Evolutionary conservation across 768 basidiomycete genomes (phyloP).

Genomic region (Tylopilus sp.): DNA sequence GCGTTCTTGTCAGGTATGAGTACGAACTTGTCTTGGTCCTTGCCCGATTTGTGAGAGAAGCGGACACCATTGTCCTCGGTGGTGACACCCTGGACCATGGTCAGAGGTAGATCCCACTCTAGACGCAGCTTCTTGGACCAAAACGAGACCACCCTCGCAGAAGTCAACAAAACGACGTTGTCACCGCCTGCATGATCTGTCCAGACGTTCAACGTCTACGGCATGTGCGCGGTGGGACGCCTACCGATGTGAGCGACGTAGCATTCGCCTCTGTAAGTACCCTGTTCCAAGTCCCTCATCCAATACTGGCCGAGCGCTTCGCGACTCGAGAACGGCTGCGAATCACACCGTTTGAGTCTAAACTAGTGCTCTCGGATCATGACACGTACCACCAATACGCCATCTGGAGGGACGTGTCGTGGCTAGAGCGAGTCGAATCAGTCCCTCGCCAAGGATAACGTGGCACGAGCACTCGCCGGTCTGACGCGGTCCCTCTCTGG

Average conservation of each 20-base stretch:
- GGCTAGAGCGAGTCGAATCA: slow-evolving; percentile 46
- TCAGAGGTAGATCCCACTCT: slow-evolving; percentile 90
- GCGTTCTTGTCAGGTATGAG: slow-evolving; percentile 71
- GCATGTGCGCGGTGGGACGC: slow-evolving; percentile 20
- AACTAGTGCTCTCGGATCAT: background rate
- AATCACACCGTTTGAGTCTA: background rate
- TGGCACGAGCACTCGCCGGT: slow-evolving; percentile 45
- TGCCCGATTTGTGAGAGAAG: slow-evolving; percentile 76
- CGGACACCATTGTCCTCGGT: slow-evolving; percentile 90
- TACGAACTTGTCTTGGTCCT: slow-evolving; percentile 72
- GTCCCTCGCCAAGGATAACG: background rate
- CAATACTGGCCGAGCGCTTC: slow-evolving; percentile 95
- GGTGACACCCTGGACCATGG: slow-evolving; percentile 80
- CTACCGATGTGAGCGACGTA: slow-evolving; percentile 93
- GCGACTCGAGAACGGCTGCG: slow-evolving; percentile 80
- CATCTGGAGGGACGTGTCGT: slow-evolving; percentile 81
- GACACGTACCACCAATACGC: slow-evolving; percentile 72
- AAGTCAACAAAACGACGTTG: slow-evolving; percentile 76
- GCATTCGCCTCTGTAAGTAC: slow-evolving; percentile 74
- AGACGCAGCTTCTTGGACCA: slow-evolving; percentile 81
- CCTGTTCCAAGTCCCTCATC: slow-evolving; percentile 93
- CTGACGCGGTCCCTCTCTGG: slow-evolving; percentile 85
- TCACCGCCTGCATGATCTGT: slow-evolving; percentile 77
- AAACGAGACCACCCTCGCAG: slow-evolving; percentile 75
- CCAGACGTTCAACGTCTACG: slow-evolving; percentile 9